These are phyloP conservation scores for Amphicarpaea edgeworthii DNA, from an alignment of 306 rosid genomes.

Conservation along the genomic window DNA sequence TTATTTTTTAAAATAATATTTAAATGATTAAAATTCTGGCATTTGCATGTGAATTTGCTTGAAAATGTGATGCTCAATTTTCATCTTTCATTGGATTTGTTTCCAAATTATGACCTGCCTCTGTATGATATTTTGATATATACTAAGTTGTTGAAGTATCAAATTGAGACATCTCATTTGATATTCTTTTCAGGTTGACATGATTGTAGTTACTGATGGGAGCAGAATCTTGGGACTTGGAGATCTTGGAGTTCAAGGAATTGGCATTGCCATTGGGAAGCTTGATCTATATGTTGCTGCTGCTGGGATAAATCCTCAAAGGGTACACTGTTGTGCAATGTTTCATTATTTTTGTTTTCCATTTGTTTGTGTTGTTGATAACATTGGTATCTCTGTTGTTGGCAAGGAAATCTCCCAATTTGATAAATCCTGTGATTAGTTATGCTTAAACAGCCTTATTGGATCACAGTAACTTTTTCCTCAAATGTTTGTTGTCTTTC, in stretches of 20 bases:
- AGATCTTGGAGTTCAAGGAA: constrained; percentile 99
- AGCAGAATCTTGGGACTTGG: constrained; percentile 99
- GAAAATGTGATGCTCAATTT: constrained; percentile 3
- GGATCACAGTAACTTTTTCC: constrained; percentile 5
- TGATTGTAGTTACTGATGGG: constrained; percentile 99
- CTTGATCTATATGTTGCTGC: constrained; percentile 98
- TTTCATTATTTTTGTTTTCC: constrained; percentile 34
- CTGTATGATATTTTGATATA: background rate
- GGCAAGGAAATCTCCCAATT: constrained; percentile 25
- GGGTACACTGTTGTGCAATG: constrained; percentile 60
- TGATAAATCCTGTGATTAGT: constrained; percentile 29
- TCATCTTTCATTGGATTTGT: constrained; percentile 11
- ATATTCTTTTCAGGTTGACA: constrained; percentile 84
- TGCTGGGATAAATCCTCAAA: constrained; percentile 99
- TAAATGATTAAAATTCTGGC: constrained; percentile 8
- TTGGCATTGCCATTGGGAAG: constrained; percentile 95
- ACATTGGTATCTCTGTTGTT: constrained; percentile 20
- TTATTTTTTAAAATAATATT: background rate
- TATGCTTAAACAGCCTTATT: constrained; percentile 27
- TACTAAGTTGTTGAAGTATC: constrained; percentile 26
- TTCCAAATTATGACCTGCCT: constrained; percentile 14
- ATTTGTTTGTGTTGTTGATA: constrained; percentile 12
- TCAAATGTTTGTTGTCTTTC: constrained; percentile 27
- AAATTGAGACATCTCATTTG: constrained; percentile 36
- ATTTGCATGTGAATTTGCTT: background rate